Percentiles rank a stretch among this genome's conserved stretches.
phyloP scores from a whole-genome alignment of 2,329 filamentous ascomycete species.

The Paraphoma sp. region DNA sequence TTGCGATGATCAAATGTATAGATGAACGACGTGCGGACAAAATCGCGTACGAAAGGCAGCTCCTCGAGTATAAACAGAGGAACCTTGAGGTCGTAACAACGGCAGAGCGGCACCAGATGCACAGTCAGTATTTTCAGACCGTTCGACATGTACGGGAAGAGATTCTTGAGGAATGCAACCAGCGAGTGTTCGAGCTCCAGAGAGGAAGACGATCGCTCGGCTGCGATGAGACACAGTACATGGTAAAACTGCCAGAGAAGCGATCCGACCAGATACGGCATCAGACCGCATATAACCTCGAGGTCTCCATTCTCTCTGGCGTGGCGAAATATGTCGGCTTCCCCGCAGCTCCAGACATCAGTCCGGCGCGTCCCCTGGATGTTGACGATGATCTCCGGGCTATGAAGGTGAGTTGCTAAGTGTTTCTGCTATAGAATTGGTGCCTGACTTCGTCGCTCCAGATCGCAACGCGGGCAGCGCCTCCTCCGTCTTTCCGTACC shows the following conservation, averaged over 20 bases:
- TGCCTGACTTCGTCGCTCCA: constrained; percentile 33
- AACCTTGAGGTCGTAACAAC: constrained; percentile 74
- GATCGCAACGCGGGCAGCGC: constrained; percentile 42
- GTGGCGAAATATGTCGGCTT: constrained; percentile 96
- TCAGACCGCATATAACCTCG: constrained; percentile 90
- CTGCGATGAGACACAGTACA: constrained; percentile 80
- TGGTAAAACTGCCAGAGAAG: constrained; percentile 79
- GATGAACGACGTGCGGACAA: constrained; percentile 83
- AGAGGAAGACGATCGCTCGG: constrained; percentile 81
- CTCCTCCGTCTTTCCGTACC: constrained; percentile 41
- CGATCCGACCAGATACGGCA: constrained; percentile 80
- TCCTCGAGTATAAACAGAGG: constrained; percentile 75
- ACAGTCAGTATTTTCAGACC: constrained; percentile 89
- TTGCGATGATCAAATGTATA: constrained; percentile 88
- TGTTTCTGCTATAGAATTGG: constrained; percentile 13
- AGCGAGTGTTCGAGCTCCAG: constrained; percentile 92
- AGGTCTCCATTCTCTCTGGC: constrained; percentile 89
- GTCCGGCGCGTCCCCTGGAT: constrained; percentile 73
- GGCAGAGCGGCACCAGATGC: constrained; percentile 82
- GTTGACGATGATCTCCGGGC: constrained; percentile 86
- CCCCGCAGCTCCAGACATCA: constrained; percentile 88
- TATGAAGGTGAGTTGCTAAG: constrained; percentile 75
- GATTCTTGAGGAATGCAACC: constrained; percentile 79
- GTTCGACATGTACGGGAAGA: constrained; percentile 83
- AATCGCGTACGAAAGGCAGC: constrained; percentile 74